Evolutionary conservation across 2,329 filamentous ascomycete genomes (phyloP), one percentile per base, ranked within the genome.

Genomic region (Colletotrichum lentis): DNA sequence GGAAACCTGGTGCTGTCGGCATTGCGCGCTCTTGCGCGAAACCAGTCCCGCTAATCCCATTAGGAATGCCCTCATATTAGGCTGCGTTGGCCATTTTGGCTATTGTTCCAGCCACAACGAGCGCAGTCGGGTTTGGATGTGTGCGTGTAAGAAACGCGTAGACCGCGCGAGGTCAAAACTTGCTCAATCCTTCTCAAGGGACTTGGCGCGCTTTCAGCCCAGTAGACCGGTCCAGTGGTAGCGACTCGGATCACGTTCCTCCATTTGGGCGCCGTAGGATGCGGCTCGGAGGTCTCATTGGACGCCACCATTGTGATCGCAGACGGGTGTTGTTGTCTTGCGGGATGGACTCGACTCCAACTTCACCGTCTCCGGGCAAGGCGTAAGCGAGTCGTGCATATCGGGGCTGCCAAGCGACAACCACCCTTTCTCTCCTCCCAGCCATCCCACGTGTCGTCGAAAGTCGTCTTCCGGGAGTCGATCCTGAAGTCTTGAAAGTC

Each of bases 131-230:
- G 27, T 10, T 4, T 2, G 20, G 18, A 12, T 5, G 18, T 20
- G 3, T 22, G 2, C 11, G 12, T 18, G 39, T 16, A 16, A 18
- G 16, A 20, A 22, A 4, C 22, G 44, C 20, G 16, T 55, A 22
- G 31, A 24, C 16, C 39, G 31, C 18, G n/a, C 31, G 18, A 7
- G n/a, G 44, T 24, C 8, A 11, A 46, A 58, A 46, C 55, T 35
- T 58, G 41, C 55, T 58, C 55, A 58, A 58, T 46, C 55, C 24
- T 58, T 58, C 55, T 58, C 55, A 58, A 58, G 5, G n/a, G 41
- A 18, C 22, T 58, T 58, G 41, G 55, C 55, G 22, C 5, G 8
- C 41, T 11, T 50, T 31, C 47, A 50, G 47, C 47, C 47, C 31
- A 35, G 4, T 1, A 2, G 31, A 22, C 47, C 47, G 47, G 47